Conservation (phyloP, 2,329 filamentous ascomycete species). For the Rhytidhysteron rufulum region DNA sequence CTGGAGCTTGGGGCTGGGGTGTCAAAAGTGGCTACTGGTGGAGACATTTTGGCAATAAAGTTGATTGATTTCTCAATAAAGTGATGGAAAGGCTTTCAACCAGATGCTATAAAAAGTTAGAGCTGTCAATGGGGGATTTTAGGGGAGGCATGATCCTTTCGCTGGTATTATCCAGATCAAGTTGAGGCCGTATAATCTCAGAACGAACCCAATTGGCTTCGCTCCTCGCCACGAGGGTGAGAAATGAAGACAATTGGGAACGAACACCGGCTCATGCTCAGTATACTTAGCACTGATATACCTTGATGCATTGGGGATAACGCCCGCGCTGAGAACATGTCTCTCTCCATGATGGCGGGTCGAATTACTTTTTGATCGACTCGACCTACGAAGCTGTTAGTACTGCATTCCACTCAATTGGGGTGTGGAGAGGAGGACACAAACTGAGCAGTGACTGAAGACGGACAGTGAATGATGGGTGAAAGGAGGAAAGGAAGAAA, state of each 20-base stretch:
- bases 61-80: constrained; percentile 36
- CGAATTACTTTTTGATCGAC: constrained; percentile 8
- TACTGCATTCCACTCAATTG: too few relatives aligned
- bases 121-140: constrained; percentile 27
- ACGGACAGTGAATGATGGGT: neutral
- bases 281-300: constrained; percentile 37
- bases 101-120: constrained; percentile 30
- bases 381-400: neutral
- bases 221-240: constrained; percentile 5
- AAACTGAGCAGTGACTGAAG: neutral
- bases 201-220: constrained; percentile 43
- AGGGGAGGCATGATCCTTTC: constrained; percentile 93
- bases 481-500: neutral
- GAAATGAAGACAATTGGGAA: constrained; percentile 12
- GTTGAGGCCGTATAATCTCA: constrained; percentile 94
- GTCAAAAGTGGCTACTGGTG: constrained; percentile 64
- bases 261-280: constrained; percentile 42
- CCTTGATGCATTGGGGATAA: constrained; percentile 35
- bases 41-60: constrained; percentile 62
- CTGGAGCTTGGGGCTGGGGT: constrained; percentile 35
- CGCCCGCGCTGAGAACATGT: constrained; percentile 26
- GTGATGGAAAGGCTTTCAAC: constrained; percentile 7
- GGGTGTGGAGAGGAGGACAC: neutral
- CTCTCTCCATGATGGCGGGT: constrained; percentile 20
- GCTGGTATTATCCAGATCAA: constrained; percentile 99